Conservation (phyloP, 2,329 filamentous ascomycete species). For the Chaetomium sp. region DNA sequence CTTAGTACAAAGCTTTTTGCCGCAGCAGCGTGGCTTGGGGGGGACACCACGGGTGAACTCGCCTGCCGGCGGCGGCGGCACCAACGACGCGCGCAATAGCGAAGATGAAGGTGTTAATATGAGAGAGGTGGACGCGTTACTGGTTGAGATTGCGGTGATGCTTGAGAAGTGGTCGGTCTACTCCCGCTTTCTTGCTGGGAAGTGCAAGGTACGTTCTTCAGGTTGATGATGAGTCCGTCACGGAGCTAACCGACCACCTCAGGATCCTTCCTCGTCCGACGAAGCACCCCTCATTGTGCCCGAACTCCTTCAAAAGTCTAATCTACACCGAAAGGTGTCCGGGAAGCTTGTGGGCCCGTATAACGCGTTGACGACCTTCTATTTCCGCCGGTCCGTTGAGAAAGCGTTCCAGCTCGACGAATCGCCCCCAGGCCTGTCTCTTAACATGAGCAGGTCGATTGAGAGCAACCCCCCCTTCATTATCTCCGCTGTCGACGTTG, state of each 20-base stretch:
- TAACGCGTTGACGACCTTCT: conserved; percentile 90
- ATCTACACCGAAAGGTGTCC: conserved; percentile 70
- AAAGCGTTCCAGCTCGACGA: conserved; percentile 98
- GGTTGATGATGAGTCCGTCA: not conserved
- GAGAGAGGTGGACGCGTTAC: conserved; percentile 84
- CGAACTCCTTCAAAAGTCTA: conserved; percentile 68
- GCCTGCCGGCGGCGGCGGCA: conserved; percentile 56
- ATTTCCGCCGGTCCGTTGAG: conserved; percentile 91
- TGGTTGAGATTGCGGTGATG: conserved; percentile 89
- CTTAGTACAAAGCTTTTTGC: conserved; percentile 86
- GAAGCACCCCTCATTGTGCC: conserved; percentile 59
- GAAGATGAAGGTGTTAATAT: conserved; percentile 94
- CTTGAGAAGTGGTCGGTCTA: conserved; percentile 90
- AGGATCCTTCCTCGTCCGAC: conserved; percentile 48
- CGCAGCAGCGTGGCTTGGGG: conserved; percentile 46
- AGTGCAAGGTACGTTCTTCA: conserved; percentile 63
- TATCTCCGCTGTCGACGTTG: conserved; percentile 91
- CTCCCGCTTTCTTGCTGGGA: conserved; percentile 77
- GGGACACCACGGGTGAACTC: conserved; percentile 67
- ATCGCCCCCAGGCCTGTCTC: conserved; percentile 67
- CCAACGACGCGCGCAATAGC: conserved; percentile 49
- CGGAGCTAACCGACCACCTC: conserved; percentile 10
- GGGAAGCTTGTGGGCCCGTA: conserved; percentile 72
- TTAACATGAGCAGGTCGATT: conserved; percentile 66
- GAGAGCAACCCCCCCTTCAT: conserved; percentile 81